Percentiles rank a stretch among this genome's conserved stretches.
phyloP scores from a whole-genome alignment of 441 rosid genomes.

The Mallotus japonicus region DNA sequence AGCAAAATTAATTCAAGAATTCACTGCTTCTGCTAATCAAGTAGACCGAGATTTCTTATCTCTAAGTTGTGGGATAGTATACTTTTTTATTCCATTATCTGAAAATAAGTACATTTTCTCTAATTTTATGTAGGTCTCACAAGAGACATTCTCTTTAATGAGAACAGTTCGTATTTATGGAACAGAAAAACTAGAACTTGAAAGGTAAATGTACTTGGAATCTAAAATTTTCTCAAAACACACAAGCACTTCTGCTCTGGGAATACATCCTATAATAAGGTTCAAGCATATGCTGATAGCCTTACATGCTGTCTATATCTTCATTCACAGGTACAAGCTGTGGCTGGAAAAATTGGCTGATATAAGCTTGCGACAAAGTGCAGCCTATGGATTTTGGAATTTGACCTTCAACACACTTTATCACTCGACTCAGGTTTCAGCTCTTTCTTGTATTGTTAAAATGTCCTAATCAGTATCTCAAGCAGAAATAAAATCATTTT shows the following conservation, averaged over 20 bases:
- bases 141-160: constrained; percentile 94
- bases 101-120: neutral
- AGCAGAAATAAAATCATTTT: constrained; percentile 6
- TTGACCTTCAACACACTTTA: constrained; percentile 83
- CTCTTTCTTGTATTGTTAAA: constrained; percentile 14
- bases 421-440: constrained; percentile 83
- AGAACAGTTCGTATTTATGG: constrained; percentile 96
- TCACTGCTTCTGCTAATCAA: constrained; percentile 89
- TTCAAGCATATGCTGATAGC: constrained; percentile 3
- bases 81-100: constrained; percentile 14
- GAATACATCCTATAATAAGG: neutral
- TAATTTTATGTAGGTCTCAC: constrained; percentile 66
- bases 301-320: constrained; percentile 9
- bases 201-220: constrained; percentile 40
- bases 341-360: constrained; percentile 83
- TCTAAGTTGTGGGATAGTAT: constrained; percentile 13
- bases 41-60: constrained; percentile 38
- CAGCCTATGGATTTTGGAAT: constrained; percentile 95
- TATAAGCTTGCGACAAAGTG: constrained; percentile 90
- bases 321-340: constrained; percentile 59
- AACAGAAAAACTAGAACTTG: constrained; percentile 76
- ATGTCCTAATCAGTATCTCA: neutral
- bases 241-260: constrained; percentile 1
- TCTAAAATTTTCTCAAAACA: neutral
- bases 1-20: constrained; percentile 83